Evolutionary conservation across 176 grass and related monocot species (phyloP).

Genomic region (Thalia dealbata): DNA sequence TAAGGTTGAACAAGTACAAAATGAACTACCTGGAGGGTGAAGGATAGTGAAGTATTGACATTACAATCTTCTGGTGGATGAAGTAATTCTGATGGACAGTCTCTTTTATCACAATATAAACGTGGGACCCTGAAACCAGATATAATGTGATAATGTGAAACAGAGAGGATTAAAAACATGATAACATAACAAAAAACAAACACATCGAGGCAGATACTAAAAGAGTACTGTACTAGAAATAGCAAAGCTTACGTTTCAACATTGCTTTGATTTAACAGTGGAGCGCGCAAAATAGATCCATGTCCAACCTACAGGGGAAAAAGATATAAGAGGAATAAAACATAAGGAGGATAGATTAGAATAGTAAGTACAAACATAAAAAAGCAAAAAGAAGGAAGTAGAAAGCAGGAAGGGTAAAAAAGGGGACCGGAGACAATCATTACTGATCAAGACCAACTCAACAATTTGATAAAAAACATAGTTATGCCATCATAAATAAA

Average conservation of each 20-base stretch:
- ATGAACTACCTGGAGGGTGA: constrained; percentile 79
- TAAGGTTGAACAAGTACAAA: not conserved
- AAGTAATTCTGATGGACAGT: constrained; percentile 76
- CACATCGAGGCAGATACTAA: not conserved
- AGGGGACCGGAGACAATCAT: not conserved
- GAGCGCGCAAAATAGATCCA: constrained; percentile 80
- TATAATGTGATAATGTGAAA: constrained; percentile 5
- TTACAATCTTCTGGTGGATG: constrained; percentile 99
- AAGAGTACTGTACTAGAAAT: constrained; percentile 14
- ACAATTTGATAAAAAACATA: not conserved
- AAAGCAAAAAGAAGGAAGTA: not conserved
- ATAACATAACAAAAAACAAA: not conserved
- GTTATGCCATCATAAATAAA: not conserved
- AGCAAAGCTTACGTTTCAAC: constrained; percentile 62
- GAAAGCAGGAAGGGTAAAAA: not conserved
- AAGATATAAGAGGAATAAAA: constrained; percentile 3
- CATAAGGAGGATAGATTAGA: not conserved
- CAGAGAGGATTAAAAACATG: not conserved
- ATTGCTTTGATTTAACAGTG: constrained; percentile 62
- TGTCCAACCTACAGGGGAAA: constrained; percentile 77
- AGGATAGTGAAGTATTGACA: constrained; percentile 89
- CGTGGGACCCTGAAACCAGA: constrained; percentile 53
- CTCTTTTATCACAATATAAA: constrained; percentile 71
- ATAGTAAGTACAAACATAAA: not conserved
- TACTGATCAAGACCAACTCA: not conserved